phyloP scores from a whole-genome alignment of 2,329 filamentous ascomycete species.

The Keithomyces neogunnii region DNA sequence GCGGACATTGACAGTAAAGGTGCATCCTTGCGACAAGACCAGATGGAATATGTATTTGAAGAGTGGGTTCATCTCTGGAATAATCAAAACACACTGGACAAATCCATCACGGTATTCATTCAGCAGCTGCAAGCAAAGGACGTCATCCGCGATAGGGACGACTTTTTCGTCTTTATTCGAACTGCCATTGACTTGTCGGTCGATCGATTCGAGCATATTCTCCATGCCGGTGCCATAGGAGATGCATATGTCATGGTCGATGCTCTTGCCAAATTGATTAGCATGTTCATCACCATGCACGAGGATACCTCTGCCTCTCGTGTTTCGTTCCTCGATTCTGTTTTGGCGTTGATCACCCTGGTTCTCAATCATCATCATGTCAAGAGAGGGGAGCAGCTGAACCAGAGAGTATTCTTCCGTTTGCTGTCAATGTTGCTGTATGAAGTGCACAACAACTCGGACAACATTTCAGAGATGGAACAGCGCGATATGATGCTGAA shows the following conservation, averaged over 20 bases:
- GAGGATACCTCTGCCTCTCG: slow-evolving; percentile 56
- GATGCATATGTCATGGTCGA: slow-evolving; percentile 60
- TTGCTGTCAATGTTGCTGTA: slow-evolving; percentile 77
- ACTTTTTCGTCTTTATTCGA: slow-evolving; percentile 72
- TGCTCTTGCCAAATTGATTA: slow-evolving; percentile 72
- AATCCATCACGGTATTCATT: slow-evolving; percentile 66
- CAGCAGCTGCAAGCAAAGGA: slow-evolving; percentile 71
- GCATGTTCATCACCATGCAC: slow-evolving; percentile 66
- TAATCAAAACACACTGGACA: slow-evolving; percentile 67
- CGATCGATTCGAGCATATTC: slow-evolving; percentile 65
- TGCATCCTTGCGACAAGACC: slow-evolving; percentile 55
- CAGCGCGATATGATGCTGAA: slow-evolving; percentile 62
- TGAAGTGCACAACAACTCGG: slow-evolving; percentile 54
- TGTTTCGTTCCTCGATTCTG: slow-evolving; percentile 64
- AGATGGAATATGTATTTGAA: slow-evolving; percentile 90
- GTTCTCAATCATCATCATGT: slow-evolving; percentile 80
- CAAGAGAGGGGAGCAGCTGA: slow-evolving; percentile 72
- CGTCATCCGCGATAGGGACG: slow-evolving; percentile 65
- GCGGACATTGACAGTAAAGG: slow-evolving; percentile 41
- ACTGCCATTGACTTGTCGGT: slow-evolving; percentile 74
- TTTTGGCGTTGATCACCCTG: slow-evolving; percentile 69
- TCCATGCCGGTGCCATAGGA: slow-evolving; percentile 49
- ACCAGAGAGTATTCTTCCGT: slow-evolving; percentile 84
- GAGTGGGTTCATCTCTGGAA: slow-evolving; percentile 85
- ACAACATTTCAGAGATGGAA: slow-evolving; percentile 52